Conservation (phyloP, 2,329 filamentous ascomycete genomes). For the Metarhizium guizhouense region DNA sequence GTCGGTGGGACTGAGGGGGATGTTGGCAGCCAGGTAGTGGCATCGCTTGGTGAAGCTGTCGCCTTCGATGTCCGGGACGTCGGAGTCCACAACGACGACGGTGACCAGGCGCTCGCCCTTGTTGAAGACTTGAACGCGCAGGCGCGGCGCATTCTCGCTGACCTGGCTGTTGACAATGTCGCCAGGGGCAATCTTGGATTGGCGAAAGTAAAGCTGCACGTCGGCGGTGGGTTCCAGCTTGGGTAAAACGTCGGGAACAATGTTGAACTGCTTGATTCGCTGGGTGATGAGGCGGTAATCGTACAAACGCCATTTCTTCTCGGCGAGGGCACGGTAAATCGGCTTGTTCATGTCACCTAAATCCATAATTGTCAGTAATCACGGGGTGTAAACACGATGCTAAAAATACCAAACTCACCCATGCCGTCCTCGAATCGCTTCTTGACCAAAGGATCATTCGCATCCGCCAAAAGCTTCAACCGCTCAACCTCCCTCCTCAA, state of each 20-base stretch:
- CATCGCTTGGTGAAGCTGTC: constrained; percentile 74
- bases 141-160: constrained; percentile 63
- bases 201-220: constrained; percentile 72
- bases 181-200: constrained; percentile 62
- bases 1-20: constrained; percentile 42
- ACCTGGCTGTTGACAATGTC: constrained; percentile 66
- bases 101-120: constrained; percentile 73
- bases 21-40: constrained; percentile 73
- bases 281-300: constrained; percentile 72
- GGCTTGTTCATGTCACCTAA: constrained; percentile 91
- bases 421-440: constrained; percentile 85
- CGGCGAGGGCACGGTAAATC: constrained; percentile 84
- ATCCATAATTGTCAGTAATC: not conserved
- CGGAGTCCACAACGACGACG: constrained; percentile 78
- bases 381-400: no score
- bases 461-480: constrained; percentile 83
- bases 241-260: constrained; percentile 82
- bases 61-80: constrained; percentile 70
- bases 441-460: constrained; percentile 92
- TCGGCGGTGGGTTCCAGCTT: constrained; percentile 70
- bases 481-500: constrained; percentile 66
- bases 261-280: constrained; percentile 75
- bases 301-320: constrained; percentile 80
- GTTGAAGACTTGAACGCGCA: constrained; percentile 81
- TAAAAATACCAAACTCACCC: constrained; percentile 44